Percentiles rank a stretch among this genome's conserved stretches.
Conservation (phyloP, 768 basidiomycete species). For the Russula emetica region DNA sequence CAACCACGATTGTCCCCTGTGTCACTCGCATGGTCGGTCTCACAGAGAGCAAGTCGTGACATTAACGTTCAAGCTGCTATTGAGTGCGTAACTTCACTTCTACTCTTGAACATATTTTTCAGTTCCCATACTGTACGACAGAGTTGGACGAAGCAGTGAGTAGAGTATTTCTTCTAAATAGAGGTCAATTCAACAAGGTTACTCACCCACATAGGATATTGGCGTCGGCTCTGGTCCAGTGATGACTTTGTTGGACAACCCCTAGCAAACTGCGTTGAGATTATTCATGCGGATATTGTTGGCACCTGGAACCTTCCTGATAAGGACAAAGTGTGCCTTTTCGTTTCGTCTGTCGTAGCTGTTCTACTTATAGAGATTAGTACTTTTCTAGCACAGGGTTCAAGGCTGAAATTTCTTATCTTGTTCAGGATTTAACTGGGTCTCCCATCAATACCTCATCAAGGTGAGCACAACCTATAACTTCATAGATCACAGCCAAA, state of each 20-base stretch:
- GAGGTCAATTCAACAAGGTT: neutral
- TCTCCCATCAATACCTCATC: too few relatives aligned
- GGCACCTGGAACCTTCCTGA: slow-evolving; percentile 12
- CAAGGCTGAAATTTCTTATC: neutral
- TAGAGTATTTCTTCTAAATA: neutral
- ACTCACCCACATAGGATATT: slow-evolving; percentile 7
- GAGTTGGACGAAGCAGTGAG: slow-evolving; percentile 17
- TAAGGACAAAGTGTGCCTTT: neutral
- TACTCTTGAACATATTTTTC: neutral
- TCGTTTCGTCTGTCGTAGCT: neutral
- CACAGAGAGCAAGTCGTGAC: slow-evolving; percentile 12
- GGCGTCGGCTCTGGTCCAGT: slow-evolving; percentile 7
- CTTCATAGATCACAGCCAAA: neutral
- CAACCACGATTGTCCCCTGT: neutral
- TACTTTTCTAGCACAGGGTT: slow-evolving; percentile 6
- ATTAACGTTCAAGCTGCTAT: slow-evolving; percentile 4
- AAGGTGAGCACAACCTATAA: neutral
- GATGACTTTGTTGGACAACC: neutral
- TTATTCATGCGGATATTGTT: slow-evolving; percentile 13
- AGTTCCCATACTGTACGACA: neutral
- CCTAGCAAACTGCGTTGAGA: neutral
- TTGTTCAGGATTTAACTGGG: slow-evolving; percentile 2
- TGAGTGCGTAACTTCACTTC: neutral
- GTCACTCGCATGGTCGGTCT: slow-evolving; percentile 7
- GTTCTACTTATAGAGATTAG: neutral